Percentiles rank a stretch among this genome's conserved stretches.
phyloP scores from a whole-genome alignment of 2,329 filamentous ascomycete species.

The Colletotrichum eremochloae region DNA sequence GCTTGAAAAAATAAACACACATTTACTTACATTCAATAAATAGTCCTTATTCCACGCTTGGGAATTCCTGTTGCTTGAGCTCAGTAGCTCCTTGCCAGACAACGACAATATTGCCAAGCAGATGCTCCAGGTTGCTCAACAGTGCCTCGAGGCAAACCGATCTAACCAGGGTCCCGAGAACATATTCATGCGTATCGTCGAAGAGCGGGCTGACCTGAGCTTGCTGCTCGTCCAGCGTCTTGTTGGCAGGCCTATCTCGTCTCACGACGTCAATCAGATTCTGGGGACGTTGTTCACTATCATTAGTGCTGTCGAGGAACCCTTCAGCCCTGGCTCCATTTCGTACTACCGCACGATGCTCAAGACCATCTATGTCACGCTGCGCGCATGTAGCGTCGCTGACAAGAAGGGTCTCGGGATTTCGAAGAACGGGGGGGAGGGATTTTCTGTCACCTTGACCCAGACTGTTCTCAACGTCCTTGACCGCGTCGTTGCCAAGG shows the following conservation, averaged over 20 bases:
- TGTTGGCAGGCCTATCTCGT: slow-evolving; percentile 67
- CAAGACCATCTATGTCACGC: slow-evolving; percentile 85
- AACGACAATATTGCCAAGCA: slow-evolving; percentile 72
- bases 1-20: not conserved
- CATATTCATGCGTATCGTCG: slow-evolving; percentile 84
- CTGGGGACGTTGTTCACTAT: slow-evolving; percentile 65
- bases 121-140: slow-evolving; percentile 80
- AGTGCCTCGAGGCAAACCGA: slow-evolving; percentile 84
- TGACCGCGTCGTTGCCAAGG: slow-evolving; percentile 81
- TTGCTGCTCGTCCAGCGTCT: slow-evolving; percentile 87
- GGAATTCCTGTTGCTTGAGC: slow-evolving; percentile 88
- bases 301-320: slow-evolving; percentile 66
- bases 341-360: slow-evolving; percentile 87
- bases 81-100: slow-evolving; percentile 74
- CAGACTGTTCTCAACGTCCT: slow-evolving; percentile 83
- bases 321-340: slow-evolving; percentile 65
- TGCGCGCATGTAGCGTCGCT: slow-evolving; percentile 72
- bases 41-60: slow-evolving; percentile 88
- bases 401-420: slow-evolving; percentile 46
- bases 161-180: slow-evolving; percentile 78
- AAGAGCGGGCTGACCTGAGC: slow-evolving; percentile 83
- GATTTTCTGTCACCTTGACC: slow-evolving; percentile 60
- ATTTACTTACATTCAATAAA: slow-evolving; percentile 54
- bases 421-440: slow-evolving; percentile 47
- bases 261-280: slow-evolving; percentile 66